Percentiles rank a stretch among this genome's conserved stretches.
Evolutionary conservation across 2,329 filamentous ascomycete species (phyloP).

Genomic region (Blastomyces emzantsi): DNA sequence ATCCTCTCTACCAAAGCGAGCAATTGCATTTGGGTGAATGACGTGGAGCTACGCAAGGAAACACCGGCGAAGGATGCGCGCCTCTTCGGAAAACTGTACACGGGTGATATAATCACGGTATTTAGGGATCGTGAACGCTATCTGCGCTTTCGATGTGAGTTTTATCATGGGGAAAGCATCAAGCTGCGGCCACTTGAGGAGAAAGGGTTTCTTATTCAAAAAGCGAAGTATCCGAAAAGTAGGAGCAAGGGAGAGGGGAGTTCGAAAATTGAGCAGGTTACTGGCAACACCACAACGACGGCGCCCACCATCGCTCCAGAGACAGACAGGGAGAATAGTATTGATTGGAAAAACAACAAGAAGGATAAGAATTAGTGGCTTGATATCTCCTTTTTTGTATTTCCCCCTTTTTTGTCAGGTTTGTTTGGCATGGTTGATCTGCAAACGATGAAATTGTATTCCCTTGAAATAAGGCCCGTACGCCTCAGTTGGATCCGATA

Average conservation of each 20-base stretch:
- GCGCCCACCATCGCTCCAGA: constrained; percentile 4
- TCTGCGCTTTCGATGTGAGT: constrained; percentile 38
- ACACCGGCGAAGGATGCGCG: constrained; percentile 43
- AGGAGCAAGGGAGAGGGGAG: not conserved
- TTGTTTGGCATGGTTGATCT: not conserved
- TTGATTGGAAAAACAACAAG: not conserved
- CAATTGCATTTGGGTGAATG: constrained; percentile 68
- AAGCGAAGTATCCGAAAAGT: constrained; percentile 20
- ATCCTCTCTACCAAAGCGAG: constrained; percentile 75
- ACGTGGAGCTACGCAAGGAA: constrained; percentile 51
- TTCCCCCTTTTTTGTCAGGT: not conserved
- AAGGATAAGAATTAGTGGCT: not conserved
- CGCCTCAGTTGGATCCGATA: not conserved
- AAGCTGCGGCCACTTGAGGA: constrained; percentile 34
- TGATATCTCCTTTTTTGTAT: not conserved
- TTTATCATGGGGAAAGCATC: constrained; percentile 40
- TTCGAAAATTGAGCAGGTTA: constrained; percentile 2
- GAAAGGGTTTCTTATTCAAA: constrained; percentile 33
- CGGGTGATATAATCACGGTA: constrained; percentile 67
- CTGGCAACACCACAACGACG: not conserved
- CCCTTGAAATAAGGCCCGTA: not conserved
- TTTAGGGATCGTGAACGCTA: constrained; percentile 42
- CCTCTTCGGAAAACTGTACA: constrained; percentile 59
- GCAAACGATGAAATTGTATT: not conserved
- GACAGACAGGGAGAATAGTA: not conserved